Evolutionary conservation across 305 asterid species (phyloP), one percentile per base, ranked within the genome.

Genomic region (Fraxinus paxiana): DNA sequence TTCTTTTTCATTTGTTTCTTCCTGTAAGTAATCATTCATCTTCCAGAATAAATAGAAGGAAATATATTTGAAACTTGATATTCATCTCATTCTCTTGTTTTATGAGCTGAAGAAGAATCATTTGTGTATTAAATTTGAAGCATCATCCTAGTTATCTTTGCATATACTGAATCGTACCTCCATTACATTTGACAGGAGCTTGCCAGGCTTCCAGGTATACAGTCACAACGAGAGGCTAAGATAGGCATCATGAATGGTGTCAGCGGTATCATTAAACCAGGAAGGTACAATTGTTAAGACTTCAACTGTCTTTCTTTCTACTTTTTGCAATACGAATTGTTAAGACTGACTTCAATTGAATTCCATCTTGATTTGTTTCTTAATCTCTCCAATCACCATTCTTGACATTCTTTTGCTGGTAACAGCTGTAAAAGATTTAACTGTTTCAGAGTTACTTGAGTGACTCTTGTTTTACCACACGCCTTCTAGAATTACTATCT

Each of bases 231-330:
- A 56, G 84, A 77, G 71, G 88, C 90, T 41, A 90, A 85, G 87
- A 84, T 91, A 78, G 88, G 84, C 85, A 92, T 94, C 81, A 83
- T 90, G 24, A 87, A 88, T 59, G 92, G 87, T 81, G 89, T 90
- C 26, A 89, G 91, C 73, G 92, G 97, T 35, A 78, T 88, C 79
- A 86, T 94, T 75, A 89, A 83, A 84, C 98, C 98, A 10, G 90
- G 95, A 79, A 88, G 97, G 98, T 91, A 56, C 28, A 63, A 63
- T 63, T 63, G 71, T 10, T 63, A 6, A 63, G 71, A 22, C 74
- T 28, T 69, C 71, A 20, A 63, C 33, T 63, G n/a, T 63, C 71
- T 63, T 9, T 63, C 71, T 63, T 2, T 24, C 28, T 63, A 22
- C 15, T 9, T 63, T 9, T 63, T 63, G 33, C 71, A 22, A 2